Base-by-base conservation (phyloP, 2,329 filamentous ascomycete genomes). In the Arthrobotrys entomopaga region DNA sequence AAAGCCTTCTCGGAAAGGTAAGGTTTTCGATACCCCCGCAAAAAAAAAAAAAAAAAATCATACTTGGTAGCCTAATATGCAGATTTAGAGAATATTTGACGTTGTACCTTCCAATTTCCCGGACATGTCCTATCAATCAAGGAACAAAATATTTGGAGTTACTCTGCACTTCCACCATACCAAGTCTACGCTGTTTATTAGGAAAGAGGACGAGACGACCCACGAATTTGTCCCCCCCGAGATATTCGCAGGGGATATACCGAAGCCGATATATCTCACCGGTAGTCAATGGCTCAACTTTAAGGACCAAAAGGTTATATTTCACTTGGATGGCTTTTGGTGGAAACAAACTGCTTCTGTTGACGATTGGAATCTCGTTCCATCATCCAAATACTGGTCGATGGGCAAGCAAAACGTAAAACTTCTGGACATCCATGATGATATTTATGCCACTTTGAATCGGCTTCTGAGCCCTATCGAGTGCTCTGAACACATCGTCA, bases 1-100 rank as follows among this genome's bases (percentile, higher is more conserved):
- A 8, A 0, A 76, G 76, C 0, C 77, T 88, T 0, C 87, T 88
- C 77, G 82, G 83, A 1, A 77, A 8, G 83, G 83, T 3, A 82
- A 58, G 16, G 57, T 40, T 20, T n/a, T 24, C 5, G 2, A 43
- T 43, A 3, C 7, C 13, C 13, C 34, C 13, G 34, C 13, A 40
- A 13, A 40, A 40, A 13, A 40, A 7, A 7, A 7, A 40, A 13
- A 40, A 40, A 40, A 13, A 40, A 40, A 7, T 7, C 34, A 7
- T 6, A 40, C 34, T 26, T 7, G 24, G 3, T 26, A 26, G 10
- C 11, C 10, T 22, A 42, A 73, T 13, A 26, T 3, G 77, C 78
- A 43, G n/a, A n/a, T n/a, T n/a, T 10, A 43, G 40, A 3, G n/a
- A 43, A 13, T 43, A 13, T 43, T 43, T 10, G 40, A 43, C 11